A percentile compares a stretch with the other conserved stretches of the same genome.
Conservation (phyloP, 2,329 filamentous ascomycete species). For the Cadophora luteo-olivacea region DNA sequence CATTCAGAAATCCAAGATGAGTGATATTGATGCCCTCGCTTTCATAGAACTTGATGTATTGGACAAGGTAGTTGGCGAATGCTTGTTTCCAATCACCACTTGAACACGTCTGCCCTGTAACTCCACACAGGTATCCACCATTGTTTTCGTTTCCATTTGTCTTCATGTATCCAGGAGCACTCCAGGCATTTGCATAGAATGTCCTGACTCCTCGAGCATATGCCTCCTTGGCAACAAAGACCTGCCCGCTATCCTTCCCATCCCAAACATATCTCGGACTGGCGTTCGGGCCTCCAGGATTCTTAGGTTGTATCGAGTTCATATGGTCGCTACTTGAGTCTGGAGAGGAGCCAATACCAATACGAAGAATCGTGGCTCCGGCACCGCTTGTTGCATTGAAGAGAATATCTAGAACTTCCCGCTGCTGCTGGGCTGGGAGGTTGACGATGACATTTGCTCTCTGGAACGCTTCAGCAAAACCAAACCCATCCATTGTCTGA, state of each 20-base stretch:
- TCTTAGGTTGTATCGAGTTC: conserved; percentile 53
- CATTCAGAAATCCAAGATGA: conserved; percentile 53
- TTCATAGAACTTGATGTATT: conserved; percentile 53
- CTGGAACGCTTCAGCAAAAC: conserved; percentile 56
- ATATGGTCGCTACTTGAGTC: conserved; percentile 28
- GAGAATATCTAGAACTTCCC: conserved; percentile 52
- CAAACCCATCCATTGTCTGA: conserved; percentile 55
- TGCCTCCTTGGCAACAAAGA: conserved; percentile 59
- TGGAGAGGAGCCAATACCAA: conserved; percentile 51
- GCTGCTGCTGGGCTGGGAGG: conserved; percentile 42
- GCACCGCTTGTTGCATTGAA: conserved; percentile 54
- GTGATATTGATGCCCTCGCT: conserved; percentile 48
- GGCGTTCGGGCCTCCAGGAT: conserved; percentile 45
- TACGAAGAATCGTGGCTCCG: conserved; percentile 57
- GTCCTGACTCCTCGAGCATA: conserved; percentile 49
- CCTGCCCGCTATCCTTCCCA: conserved; percentile 55
- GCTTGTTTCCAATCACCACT: conserved; percentile 55
- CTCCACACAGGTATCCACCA: conserved; percentile 55
- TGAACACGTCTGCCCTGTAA: conserved; percentile 47
- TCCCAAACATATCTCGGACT: conserved; percentile 51
- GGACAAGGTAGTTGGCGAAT: conserved; percentile 56
- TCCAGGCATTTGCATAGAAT: conserved; percentile 58
- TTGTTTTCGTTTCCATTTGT: conserved; percentile 52
- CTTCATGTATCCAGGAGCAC: conserved; percentile 59
- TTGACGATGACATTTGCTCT: conserved; percentile 50